Conservation (phyloP, 768 basidiomycete species). For the Daedaleopsis nitida region DNA sequence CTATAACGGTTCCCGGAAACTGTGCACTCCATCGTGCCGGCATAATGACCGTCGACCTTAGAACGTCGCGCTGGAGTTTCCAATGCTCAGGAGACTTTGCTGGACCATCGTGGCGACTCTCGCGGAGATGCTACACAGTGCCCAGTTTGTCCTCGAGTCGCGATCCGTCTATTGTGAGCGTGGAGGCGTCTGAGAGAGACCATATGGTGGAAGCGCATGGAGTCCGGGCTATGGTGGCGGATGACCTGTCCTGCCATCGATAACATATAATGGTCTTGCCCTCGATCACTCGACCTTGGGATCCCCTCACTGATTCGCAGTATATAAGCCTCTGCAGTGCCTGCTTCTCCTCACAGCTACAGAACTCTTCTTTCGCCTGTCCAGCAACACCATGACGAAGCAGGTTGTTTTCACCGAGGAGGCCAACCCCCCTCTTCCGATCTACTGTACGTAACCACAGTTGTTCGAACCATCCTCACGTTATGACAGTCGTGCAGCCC, state of each 20-base stretch:
- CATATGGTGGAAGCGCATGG: neutral
- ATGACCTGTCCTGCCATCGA: slow-evolving; percentile 3
- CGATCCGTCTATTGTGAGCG: no score
- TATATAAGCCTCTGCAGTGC: neutral
- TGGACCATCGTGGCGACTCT: no score
- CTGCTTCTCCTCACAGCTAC: neutral
- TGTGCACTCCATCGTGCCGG: no score
- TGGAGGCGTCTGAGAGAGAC: neutral
- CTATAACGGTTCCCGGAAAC: no score
- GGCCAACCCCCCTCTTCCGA: slow-evolving; percentile 37
- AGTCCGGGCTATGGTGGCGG: neutral
- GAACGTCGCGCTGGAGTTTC: no score
- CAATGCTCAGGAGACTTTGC: neutral
- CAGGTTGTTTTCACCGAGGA: slow-evolving; percentile 31
- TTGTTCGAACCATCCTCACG: no score
- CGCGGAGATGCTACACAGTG: no score
- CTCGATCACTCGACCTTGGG: neutral
- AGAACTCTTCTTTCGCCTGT: neutral
- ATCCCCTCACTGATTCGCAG: neutral
- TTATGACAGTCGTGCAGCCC: slow-evolving; percentile 30
- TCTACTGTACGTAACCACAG: slow-evolving; percentile 31
- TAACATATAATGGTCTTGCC: neutral
- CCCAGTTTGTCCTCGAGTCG: no score
- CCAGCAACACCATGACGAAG: slow-evolving; percentile 29
- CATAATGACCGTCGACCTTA: no score